Evolutionary conservation across 768 basidiomycete species (phyloP), one percentile per base, ranked within the genome.

Genomic region (Russula sp.): DNA sequence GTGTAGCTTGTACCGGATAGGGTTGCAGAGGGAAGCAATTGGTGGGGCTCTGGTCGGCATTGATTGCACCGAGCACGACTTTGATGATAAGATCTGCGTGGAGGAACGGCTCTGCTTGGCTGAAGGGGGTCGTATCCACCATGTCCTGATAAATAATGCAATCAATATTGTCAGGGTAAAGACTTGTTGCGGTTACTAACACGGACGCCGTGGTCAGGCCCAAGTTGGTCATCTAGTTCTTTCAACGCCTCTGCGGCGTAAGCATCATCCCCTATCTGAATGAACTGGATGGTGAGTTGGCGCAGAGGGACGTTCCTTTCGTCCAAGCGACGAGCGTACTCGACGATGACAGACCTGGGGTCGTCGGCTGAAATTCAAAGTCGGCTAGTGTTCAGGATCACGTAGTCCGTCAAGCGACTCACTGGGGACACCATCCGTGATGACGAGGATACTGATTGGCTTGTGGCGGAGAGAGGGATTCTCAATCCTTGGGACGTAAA

Each of bases 401-500:
- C 9, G 1, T 46, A 32, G 8, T 36, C 61, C 13, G 49, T 32
- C 36, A 66, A 71, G 20, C 5, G 34, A 50, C 72, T 73, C 72
- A 70, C 79, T 79, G 0, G 80, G 76, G 4, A 76, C 77, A 54
- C 76, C 73, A 55, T 76, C 76, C 0, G 79, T 79, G 63, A 79
- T 75, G 38, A 79, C 72, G 55, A 79, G 59, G 40, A 77, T 38
- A 6, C 68, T 72, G 38, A 79, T 71, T 2, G 77, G 76, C 44
- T 78, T 76, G n/a, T 76, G 76, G 13, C 55, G 65, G 49, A 66
- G 65, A n/a, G 57, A 61, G 24, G 69, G 71, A 6, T 61, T 50
- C 55, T 78, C 78, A 11, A 77, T 38, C 18, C 67, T 64, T 30
- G 72, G 74, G 16, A 80, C 63, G 62, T 80, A 80, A 18, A 71